Evolutionary conservation across 176 grass and related monocot species (phyloP).

Genomic region (Eremochloa ophiuroides): DNA sequence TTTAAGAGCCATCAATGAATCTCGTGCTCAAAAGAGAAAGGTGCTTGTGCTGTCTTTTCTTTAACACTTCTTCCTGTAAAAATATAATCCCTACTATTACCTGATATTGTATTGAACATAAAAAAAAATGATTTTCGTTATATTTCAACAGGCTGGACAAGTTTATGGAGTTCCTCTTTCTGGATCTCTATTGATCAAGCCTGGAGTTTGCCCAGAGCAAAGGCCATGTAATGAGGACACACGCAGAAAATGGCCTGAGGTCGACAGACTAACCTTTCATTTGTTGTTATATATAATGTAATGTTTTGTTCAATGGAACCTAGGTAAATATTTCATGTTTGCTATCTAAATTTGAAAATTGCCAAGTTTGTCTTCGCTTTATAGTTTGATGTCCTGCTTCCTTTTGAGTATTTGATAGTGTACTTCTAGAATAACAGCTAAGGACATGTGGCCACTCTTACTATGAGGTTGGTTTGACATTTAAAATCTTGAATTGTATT

Average conservation of each 20-base stretch:
- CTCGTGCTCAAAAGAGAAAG: constrained; percentile 97
- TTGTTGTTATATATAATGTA: constrained; percentile 2
- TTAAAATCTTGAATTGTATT: background rate
- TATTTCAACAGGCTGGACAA: constrained; percentile 85
- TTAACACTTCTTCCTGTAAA: constrained; percentile 16
- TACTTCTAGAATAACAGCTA: background rate
- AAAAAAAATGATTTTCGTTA: background rate
- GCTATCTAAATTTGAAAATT: constrained; percentile 11
- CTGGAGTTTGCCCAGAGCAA: constrained; percentile 91
- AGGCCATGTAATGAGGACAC: constrained; percentile 78
- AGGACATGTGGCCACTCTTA: background rate
- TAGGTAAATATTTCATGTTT: background rate
- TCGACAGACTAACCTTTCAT: constrained; percentile 26
- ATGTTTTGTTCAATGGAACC: constrained; percentile 5
- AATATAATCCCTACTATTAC: constrained; percentile 18
- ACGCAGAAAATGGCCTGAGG: constrained; percentile 94
- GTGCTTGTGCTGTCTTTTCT: constrained; percentile 41
- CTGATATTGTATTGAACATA: background rate
- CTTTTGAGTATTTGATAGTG: constrained; percentile 4
- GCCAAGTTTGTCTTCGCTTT: constrained; percentile 3
- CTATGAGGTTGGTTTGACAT: background rate
- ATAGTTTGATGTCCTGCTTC: constrained; percentile 16
- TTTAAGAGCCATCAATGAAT: constrained; percentile 94
- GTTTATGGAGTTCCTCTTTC: constrained; percentile 98
- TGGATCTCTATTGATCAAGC: constrained; percentile 74